Evolutionary conservation across 2,329 filamentous ascomycete species (phyloP).

Genomic region (Kalmusia sp.): DNA sequence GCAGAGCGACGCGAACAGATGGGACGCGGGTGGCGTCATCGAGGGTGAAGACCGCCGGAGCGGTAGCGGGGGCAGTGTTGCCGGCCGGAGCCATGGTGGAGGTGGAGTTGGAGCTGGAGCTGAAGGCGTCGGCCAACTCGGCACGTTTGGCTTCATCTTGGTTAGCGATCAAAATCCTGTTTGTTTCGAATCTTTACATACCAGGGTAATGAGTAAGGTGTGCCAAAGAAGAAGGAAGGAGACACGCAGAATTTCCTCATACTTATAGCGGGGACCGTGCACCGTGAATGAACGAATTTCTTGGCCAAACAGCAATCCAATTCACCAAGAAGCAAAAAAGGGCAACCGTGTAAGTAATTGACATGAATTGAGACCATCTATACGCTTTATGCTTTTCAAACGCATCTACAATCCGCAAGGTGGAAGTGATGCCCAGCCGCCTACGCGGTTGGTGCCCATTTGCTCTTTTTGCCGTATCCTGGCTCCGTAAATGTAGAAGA

Average conservation of each 20-base stretch:
- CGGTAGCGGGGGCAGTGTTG: too few relatives aligned
- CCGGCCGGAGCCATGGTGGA: neutral
- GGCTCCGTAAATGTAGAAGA: constrained; percentile 46
- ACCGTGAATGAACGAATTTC: neutral
- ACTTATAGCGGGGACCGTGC: neutral
- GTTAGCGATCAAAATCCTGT: neutral
- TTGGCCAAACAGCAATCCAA: neutral
- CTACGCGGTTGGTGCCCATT: constrained; percentile 33
- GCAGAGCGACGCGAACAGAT: too few relatives aligned
- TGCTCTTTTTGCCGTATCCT: constrained; percentile 40
- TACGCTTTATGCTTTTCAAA: neutral
- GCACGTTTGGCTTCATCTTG: too few relatives aligned
- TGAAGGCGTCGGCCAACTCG: too few relatives aligned
- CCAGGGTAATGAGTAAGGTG: neutral
- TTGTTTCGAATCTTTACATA: neutral
- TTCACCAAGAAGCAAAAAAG: neutral
- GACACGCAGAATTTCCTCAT: neutral
- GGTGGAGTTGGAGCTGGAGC: too few relatives aligned
- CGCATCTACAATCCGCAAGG: too few relatives aligned
- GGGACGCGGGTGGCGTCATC: too few relatives aligned
- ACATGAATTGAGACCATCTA: neutral
- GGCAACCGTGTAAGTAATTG: neutral
- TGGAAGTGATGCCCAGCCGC: neutral
- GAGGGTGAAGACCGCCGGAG: too few relatives aligned
- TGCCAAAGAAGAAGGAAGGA: neutral